phyloP scores from a whole-genome alignment of 768 basidiomycete genomes.

The Phlegmacium glaucopus region DNA sequence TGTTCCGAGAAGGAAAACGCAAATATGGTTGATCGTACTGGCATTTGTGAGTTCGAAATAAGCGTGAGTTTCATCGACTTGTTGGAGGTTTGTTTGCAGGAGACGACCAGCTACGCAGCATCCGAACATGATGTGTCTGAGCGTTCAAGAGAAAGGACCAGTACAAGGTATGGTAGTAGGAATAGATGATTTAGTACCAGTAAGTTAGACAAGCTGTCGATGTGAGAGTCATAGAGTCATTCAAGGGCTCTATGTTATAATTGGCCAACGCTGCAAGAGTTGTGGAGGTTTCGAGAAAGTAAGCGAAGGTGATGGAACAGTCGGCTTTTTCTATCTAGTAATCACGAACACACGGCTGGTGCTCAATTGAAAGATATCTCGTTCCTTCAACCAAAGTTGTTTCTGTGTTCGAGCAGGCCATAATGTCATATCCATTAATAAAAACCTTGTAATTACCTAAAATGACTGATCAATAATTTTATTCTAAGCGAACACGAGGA shows the following conservation, averaged over 20 bases:
- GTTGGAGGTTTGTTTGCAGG: constrained; percentile 75
- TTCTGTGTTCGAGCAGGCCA: no score
- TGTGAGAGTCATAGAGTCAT: constrained; percentile 1
- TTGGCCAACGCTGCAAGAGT: no score
- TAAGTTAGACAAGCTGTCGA: background rate
- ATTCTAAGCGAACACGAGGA: no score
- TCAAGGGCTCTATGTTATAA: background rate
- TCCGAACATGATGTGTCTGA: constrained; percentile 57
- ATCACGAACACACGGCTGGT: no score
- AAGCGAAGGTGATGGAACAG: constrained; percentile 10
- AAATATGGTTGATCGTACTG: constrained; percentile 77
- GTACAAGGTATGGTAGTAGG: no score
- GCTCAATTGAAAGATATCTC: no score
- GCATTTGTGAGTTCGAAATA: constrained; percentile 72
- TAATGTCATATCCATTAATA: no score
- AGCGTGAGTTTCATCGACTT: constrained; percentile 82
- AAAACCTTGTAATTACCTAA: no score
- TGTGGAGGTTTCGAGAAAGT: constrained; percentile 11
- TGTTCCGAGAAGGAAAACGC: constrained; percentile 80
- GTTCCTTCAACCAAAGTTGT: no score
- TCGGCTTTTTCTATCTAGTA: no score
- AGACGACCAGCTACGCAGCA: constrained; percentile 77
- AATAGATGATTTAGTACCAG: no score
- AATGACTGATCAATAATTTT: no score
- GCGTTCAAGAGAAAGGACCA: background rate